phyloP scores from a whole-genome alignment of 2,329 filamentous ascomycete species.

The Cercospora canescens region DNA sequence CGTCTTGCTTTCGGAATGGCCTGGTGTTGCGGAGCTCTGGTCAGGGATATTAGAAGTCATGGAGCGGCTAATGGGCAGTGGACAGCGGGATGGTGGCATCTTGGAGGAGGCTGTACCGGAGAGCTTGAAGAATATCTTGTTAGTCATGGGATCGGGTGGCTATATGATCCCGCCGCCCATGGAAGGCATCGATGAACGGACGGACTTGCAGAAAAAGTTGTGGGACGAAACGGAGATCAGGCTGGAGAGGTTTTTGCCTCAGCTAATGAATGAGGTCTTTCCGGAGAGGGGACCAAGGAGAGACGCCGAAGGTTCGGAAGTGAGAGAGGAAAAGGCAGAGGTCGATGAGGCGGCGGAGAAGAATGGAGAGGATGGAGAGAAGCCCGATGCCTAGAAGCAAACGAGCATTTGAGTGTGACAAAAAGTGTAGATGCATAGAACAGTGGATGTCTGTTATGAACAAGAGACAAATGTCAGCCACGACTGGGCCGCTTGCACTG shows the following conservation, averaged over 20 bases:
- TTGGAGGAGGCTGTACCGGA: conserved; percentile 94
- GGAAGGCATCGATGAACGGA: conserved; percentile 42
- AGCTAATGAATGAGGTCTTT: conserved; percentile 60
- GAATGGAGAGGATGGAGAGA: background rate
- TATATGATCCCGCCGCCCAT: conserved; percentile 65
- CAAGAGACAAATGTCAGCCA: background rate
- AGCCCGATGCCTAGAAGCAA: conserved; percentile 6
- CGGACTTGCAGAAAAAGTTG: conserved; percentile 52
- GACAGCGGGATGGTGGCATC: conserved; percentile 63
- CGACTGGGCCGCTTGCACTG: background rate
- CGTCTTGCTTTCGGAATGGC: conserved; percentile 78
- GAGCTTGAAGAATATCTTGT: conserved; percentile 90
- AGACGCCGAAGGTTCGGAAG: background rate
- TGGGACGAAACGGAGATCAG: conserved; percentile 64
- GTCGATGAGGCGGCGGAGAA: background rate
- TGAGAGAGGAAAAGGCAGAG: background rate
- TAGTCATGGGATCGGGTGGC: conserved; percentile 91
- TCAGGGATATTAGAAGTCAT: conserved; percentile 91
- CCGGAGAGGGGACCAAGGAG: conserved; percentile 34
- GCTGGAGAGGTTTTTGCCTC: conserved; percentile 61
- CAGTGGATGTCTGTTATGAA: background rate
- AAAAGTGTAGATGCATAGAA: background rate
- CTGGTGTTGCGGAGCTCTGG: conserved; percentile 90
- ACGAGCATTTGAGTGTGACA: background rate
- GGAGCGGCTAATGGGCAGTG: conserved; percentile 94